These are phyloP conservation scores for Globisporangium polare DNA, from an alignment of 352 stramenopile species.

Conservation along the genomic window DNA sequence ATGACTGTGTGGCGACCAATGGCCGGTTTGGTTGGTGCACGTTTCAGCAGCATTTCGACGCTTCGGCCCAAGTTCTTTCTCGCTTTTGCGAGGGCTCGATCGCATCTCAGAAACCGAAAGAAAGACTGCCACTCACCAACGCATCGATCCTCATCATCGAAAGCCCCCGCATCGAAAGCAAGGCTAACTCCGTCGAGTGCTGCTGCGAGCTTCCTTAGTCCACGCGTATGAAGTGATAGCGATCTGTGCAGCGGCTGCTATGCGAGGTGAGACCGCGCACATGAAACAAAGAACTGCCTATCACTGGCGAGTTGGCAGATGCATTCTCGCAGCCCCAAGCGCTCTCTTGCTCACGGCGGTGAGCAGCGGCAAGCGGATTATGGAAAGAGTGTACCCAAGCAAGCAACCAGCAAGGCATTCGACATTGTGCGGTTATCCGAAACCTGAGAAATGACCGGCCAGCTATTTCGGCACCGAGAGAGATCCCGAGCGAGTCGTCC, in stretches of 20 bases:
- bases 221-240: too few relatives aligned
- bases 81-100: not conserved
- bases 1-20: slow-evolving; percentile 26
- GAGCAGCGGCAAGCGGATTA: not conserved
- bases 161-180: too few relatives aligned
- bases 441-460: not conserved
- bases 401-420: not conserved
- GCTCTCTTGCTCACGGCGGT: too few relatives aligned
- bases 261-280: too few relatives aligned
- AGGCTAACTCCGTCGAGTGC: too few relatives aligned
- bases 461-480: not conserved
- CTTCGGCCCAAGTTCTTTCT: not conserved
- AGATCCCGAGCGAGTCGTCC: not conserved
- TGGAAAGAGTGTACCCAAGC: not conserved
- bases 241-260: too few relatives aligned
- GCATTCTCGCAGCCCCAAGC: too few relatives aligned
- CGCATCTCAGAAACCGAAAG: not conserved
- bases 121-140: not conserved
- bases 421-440: not conserved
- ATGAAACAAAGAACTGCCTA: too few relatives aligned
- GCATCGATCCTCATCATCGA: too few relatives aligned
- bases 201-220: too few relatives aligned
- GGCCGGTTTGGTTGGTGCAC: not conserved
- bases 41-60: not conserved
- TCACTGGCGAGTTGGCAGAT: too few relatives aligned